Conservation (phyloP, 106 monocot genomes). For the Triglochin maritima region DNA sequence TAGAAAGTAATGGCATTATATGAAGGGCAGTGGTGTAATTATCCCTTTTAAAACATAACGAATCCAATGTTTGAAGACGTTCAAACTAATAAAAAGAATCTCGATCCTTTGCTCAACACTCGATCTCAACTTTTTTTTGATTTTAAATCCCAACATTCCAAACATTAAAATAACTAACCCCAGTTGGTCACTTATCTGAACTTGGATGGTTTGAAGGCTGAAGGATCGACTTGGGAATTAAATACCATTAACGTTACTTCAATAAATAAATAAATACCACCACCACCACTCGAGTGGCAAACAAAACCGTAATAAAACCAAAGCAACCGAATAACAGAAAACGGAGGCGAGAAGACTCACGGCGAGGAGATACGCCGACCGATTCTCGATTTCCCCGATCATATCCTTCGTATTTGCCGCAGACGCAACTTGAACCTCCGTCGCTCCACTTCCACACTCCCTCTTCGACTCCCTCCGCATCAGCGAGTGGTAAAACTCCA, state of each 20-base stretch:
- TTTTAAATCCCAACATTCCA: too few species aligned
- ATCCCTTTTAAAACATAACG: too few species aligned
- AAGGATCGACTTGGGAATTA: too few species aligned
- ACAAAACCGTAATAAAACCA: not conserved
- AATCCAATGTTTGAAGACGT: too few species aligned
- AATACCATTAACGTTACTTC: not conserved
- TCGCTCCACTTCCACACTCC: constrained; percentile 28
- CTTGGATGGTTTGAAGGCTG: not conserved
- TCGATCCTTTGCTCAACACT: too few species aligned
- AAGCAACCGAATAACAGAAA: not conserved
- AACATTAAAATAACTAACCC: not conserved
- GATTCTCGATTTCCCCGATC: constrained; percentile 99
- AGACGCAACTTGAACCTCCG: constrained; percentile 17
- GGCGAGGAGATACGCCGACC: constrained; percentile 85
- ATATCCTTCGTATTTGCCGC: constrained; percentile 60
- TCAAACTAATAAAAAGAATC: too few species aligned
- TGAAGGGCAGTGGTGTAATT: too few species aligned
- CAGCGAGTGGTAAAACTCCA: constrained; percentile 95
- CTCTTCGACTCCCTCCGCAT: constrained; percentile 82
- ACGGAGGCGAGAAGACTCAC: constrained; percentile 29
- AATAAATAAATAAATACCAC: not conserved
- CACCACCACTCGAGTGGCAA: not conserved
- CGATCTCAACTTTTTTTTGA: too few species aligned
- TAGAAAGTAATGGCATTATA: too few species aligned
- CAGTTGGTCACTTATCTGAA: not conserved